phyloP scores from a whole-genome alignment of 75 land plant species.

The Chamaecyparis obtusa region DNA sequence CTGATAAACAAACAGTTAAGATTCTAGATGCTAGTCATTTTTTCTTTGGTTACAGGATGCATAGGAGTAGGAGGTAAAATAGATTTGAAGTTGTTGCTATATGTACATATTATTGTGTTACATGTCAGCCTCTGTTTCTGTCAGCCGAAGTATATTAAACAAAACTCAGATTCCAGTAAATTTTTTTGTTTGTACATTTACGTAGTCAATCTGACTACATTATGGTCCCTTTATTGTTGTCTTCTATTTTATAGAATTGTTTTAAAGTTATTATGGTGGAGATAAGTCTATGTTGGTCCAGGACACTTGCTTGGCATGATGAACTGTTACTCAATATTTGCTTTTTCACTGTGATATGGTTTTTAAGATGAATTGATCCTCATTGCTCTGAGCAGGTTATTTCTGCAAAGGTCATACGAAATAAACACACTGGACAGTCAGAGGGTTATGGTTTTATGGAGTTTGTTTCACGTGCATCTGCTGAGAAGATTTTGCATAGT shows the following conservation, averaged over 20 bases:
- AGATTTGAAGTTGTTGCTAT: neutral
- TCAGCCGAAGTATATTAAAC: neutral
- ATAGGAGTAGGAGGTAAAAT: neutral
- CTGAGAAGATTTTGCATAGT: constrained; percentile 30
- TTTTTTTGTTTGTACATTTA: neutral
- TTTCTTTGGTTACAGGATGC: neutral
- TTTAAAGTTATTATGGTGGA: neutral
- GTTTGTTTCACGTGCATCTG: constrained; percentile 29
- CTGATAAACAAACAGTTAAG: neutral
- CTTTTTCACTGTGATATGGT: neutral
- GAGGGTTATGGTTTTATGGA: constrained; percentile 51
- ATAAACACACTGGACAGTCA: constrained; percentile 39
- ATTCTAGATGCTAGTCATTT: neutral
- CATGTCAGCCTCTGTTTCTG: neutral
- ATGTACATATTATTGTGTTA: neutral
- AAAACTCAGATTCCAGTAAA: neutral
- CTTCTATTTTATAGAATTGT: neutral
- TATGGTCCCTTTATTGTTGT: neutral
- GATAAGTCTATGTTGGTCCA: neutral
- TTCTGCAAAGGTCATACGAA: constrained; percentile 39
- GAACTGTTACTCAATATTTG: neutral
- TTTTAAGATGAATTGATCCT: neutral
- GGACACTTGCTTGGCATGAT: neutral
- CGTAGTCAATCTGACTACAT: neutral
- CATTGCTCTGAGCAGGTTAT: constrained; percentile 19